Conservation (phyloP, 345 rosid genomes). For the Euphorbia pulcherrima region DNA sequence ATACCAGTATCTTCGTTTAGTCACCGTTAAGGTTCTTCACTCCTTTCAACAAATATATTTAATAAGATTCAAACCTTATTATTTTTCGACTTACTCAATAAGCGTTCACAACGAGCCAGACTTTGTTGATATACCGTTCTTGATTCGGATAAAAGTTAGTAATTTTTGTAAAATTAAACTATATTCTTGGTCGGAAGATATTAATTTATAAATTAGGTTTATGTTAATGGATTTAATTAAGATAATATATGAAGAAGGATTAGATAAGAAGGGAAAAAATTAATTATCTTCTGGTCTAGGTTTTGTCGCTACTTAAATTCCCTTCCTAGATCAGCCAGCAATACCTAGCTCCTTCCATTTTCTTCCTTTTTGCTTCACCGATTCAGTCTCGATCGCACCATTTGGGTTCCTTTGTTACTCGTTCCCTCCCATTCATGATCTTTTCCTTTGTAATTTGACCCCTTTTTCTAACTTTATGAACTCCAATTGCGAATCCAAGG, state of each 20-base stretch:
- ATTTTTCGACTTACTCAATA: too few species aligned
- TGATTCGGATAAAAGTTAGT: too few species aligned
- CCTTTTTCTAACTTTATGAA: conserved; percentile 28
- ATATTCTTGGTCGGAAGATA: too few species aligned
- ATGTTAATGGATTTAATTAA: too few species aligned
- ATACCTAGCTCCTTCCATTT: not conserved
- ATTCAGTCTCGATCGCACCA: not conserved
- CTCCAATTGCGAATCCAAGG: conserved; percentile 19
- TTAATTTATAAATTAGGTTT: too few species aligned
- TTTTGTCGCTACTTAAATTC: conserved; percentile 4
- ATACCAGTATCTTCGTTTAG: too few species aligned
- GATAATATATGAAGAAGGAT: not conserved
- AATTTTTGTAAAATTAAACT: too few species aligned
- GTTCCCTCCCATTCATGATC: conserved; percentile 8
- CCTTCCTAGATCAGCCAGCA: not conserved
- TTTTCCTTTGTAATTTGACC: not conserved
- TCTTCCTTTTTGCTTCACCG: not conserved
- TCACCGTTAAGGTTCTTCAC: too few species aligned
- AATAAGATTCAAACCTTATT: too few species aligned
- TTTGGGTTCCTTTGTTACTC: not conserved
- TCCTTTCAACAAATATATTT: too few species aligned
- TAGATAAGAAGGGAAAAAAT: not conserved
- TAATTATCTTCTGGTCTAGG: not conserved
- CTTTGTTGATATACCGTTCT: too few species aligned
- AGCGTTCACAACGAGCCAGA: too few species aligned